These are phyloP conservation scores for Blastocystis hominis DNA, from an alignment of 352 stramenopile genomes.

Conservation along the genomic window DNA sequence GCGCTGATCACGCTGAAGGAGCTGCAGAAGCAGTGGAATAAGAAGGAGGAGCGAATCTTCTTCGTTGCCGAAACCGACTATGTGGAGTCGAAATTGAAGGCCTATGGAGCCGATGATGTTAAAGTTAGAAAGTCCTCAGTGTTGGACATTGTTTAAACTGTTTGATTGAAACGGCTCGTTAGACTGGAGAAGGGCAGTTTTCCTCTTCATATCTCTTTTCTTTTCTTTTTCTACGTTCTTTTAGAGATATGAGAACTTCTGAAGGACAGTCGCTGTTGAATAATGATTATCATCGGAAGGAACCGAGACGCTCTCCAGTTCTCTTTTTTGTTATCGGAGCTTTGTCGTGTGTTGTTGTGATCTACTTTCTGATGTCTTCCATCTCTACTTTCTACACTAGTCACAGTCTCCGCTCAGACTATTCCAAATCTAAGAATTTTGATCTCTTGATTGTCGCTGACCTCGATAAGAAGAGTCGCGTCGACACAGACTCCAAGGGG, in stretches of 20 bases:
- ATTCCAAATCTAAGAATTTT: slow-evolving; percentile 56
- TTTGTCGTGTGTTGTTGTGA: neutral
- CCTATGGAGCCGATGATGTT: neutral
- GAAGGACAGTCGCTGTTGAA: slow-evolving; percentile 15
- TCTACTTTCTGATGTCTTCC: slow-evolving; percentile 12
- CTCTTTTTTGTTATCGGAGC: neutral
- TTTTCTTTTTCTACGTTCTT: neutral
- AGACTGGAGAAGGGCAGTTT: neutral
- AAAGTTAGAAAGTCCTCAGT: neutral
- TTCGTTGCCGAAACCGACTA: neutral
- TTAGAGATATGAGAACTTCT: neutral
- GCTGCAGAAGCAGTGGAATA: neutral
- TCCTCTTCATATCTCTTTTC: neutral
- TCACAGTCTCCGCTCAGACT: neutral
- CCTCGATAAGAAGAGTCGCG: slow-evolving; percentile 82
- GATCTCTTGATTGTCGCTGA: slow-evolving; percentile 75
- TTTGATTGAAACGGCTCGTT: neutral
- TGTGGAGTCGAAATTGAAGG: neutral
- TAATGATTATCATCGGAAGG: neutral
- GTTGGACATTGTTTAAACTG: neutral
- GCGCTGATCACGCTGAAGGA: slow-evolving; percentile 11
- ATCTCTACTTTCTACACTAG: neutral
- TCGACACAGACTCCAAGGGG: slow-evolving; percentile 76
- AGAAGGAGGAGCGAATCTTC: neutral
- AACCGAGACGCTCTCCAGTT: neutral